Base-by-base conservation (phyloP, 768 basidiomycete species). In the Suillus occidentalis region DNA sequence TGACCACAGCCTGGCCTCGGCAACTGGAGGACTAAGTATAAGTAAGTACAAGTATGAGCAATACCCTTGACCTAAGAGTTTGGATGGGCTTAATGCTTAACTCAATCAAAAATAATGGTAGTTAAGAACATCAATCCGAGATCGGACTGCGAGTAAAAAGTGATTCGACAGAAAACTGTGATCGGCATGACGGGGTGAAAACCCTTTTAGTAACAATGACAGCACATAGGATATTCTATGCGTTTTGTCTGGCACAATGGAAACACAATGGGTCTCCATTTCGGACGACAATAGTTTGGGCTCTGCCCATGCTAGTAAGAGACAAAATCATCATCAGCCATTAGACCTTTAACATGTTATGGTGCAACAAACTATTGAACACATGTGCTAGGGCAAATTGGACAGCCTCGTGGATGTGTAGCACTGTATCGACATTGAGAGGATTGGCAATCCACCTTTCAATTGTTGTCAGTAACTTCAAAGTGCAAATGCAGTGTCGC, bases 121-220 rank as follows among this genome's bases (percentile, higher is more conserved):
- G 40, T 31, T 42, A 42, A 40, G 22, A 58, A 39, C 39, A 28
- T 20, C 57, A 58, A 31, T n/a, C n/a, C n/a, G n/a, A n/a, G n/a
- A n/a, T 94, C 86, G 22, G 92, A 0, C 92, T 94, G 42, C 90
- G 88, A 50, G 97, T 85, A 72, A 95, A 96, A 8, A 77, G 79
- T 28, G 88, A 86, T 47, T 67, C 68, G 45, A 58, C 40, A 56
- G 60, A 62, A 63, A 64, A 67, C 58, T 68, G 71, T 74, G 73
- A 67, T 67, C 68, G 57, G 63, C 63, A 66, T 63, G 50, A 61
- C 40, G 40, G 25, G 37, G 39, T 59, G 40, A 58, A 25, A 25
- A 18, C 57, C 37, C 28, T 20, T 31, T 59, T 42, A 6, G 58
- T 42, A 42, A 40, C 13, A 12, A 40, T 28, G 58, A 40, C 42